These are phyloP conservation scores for Penicillium psychrosexuale DNA, from an alignment of 2,329 filamentous ascomycete species.

Conservation along the genomic window DNA sequence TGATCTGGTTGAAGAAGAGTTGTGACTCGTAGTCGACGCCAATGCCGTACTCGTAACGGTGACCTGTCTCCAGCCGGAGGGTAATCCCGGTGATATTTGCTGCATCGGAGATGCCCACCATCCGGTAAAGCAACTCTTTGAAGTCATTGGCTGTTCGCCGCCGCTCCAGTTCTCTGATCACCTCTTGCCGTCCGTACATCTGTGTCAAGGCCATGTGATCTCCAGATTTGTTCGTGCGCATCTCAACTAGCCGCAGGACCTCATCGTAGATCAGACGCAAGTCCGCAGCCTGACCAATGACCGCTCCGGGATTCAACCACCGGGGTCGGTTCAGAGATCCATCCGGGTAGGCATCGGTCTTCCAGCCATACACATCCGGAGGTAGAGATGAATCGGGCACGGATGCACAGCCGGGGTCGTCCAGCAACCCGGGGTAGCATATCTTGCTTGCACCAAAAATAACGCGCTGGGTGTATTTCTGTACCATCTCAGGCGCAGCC, in stretches of 20 bases:
- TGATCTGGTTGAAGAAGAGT: slow-evolving; percentile 48
- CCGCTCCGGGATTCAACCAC: slow-evolving; percentile 49
- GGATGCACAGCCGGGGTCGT: slow-evolving; percentile 52
- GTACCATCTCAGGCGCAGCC: slow-evolving; percentile 26
- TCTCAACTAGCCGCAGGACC: slow-evolving; percentile 39
- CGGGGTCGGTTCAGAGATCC: slow-evolving; percentile 44
- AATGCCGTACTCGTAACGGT: slow-evolving; percentile 51
- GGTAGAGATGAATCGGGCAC: slow-evolving; percentile 53
- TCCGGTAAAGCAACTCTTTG: slow-evolving; percentile 39
- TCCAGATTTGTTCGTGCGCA: slow-evolving; percentile 29
- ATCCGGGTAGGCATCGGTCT: slow-evolving; percentile 41
- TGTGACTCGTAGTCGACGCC: slow-evolving; percentile 53
- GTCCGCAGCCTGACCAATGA: slow-evolving; percentile 53
- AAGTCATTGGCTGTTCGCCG: slow-evolving; percentile 32
- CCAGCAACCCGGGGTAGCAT: slow-evolving; percentile 45
- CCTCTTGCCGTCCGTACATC: slow-evolving; percentile 55
- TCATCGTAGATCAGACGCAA: slow-evolving; percentile 47
- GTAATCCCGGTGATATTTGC: slow-evolving; percentile 37
- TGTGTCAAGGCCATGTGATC: slow-evolving; percentile 52
- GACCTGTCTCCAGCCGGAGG: slow-evolving; percentile 35
- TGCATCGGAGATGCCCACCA: slow-evolving; percentile 39
- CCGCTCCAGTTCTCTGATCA: slow-evolving; percentile 45
- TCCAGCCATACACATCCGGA: slow-evolving; percentile 47
- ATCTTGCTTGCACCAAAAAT: slow-evolving; percentile 56
- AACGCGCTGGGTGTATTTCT: slow-evolving; percentile 52